A percentile compares a stretch with the other conserved stretches of the same genome.
These are phyloP conservation scores for Ulmus americana DNA, from an alignment of 331 rosid species.

Conservation along the genomic window DNA sequence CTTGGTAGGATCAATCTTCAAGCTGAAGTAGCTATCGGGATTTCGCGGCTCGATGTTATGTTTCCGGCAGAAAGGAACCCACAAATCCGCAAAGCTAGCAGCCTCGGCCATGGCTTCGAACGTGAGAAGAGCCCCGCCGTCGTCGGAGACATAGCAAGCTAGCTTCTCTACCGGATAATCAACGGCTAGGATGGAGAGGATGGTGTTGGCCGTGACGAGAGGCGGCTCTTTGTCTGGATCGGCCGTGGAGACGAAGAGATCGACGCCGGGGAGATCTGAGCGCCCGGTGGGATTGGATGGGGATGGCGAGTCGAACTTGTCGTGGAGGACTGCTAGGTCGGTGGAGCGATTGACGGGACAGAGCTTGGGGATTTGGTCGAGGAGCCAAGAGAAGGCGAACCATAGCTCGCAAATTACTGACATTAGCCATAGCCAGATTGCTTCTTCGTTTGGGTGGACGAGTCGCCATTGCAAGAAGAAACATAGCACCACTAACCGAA, in stretches of 20 bases:
- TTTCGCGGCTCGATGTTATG: constrained; percentile 78
- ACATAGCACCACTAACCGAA: constrained; percentile 47
- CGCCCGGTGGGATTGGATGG: constrained; percentile 76
- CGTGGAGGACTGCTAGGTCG: constrained; percentile 56
- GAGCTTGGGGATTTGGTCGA: constrained; percentile 73
- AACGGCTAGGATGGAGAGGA: constrained; percentile 70
- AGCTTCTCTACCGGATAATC: constrained; percentile 89
- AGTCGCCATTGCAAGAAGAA: constrained; percentile 78
- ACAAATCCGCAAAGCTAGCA: constrained; percentile 76
- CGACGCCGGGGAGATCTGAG: constrained; percentile 68
- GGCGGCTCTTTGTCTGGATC: constrained; percentile 92
- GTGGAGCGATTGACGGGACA: constrained; percentile 64
- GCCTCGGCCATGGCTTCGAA: constrained; percentile 99
- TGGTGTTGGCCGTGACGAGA: constrained; percentile 72
- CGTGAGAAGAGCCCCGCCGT: constrained; percentile 76
- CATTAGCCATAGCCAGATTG: constrained; percentile 84
- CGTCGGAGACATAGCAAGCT: constrained; percentile 77
- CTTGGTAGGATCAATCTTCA: constrained; percentile 77
- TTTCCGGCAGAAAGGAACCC: constrained; percentile 90
- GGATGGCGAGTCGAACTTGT: constrained; percentile 66
- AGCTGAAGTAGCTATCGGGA: constrained; percentile 64
- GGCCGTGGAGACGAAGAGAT: constrained; percentile 77
- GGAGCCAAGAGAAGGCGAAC: constrained; percentile 89
- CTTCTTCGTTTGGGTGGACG: constrained; percentile 60
- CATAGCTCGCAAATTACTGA: constrained; percentile 72